phyloP scores from a whole-genome alignment of 306 rosid genomes.

The Carpinus viminea region DNA sequence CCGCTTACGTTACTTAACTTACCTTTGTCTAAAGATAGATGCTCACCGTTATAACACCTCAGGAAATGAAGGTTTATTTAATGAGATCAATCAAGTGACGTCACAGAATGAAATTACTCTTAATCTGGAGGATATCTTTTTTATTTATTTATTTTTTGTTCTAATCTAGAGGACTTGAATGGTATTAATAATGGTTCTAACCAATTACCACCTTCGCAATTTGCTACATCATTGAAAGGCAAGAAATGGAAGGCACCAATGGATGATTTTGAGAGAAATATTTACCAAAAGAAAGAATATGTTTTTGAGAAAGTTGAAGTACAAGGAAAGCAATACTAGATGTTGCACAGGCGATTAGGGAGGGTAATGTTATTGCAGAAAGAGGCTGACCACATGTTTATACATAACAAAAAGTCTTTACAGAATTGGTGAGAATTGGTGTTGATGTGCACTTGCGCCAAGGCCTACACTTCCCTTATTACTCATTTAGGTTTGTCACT shows the following conservation, averaged over 20 bases:
- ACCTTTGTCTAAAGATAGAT: background rate
- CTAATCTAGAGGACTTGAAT: conserved; percentile 4
- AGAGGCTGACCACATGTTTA: conserved; percentile 18
- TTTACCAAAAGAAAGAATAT: background rate
- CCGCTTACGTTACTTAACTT: too few species aligned
- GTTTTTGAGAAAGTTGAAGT: conserved; percentile 11
- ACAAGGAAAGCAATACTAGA: conserved; percentile 25
- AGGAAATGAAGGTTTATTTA: conserved; percentile 1
- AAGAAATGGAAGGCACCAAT: conserved; percentile 15
- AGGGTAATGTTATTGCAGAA: conserved; percentile 22
- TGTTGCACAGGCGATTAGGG: conserved; percentile 33
- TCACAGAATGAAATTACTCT: conserved; percentile 18
- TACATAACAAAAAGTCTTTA: conserved; percentile 15
- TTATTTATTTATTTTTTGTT: too few species aligned
- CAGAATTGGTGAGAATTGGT: conserved; percentile 22
- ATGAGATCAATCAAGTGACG: conserved; percentile 8
- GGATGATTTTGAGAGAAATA: background rate
- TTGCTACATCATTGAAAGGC: conserved; percentile 18
- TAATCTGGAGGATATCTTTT: conserved; percentile 5
- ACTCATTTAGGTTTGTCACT: too few species aligned
- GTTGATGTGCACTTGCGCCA: conserved; percentile 5
- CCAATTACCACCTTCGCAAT: conserved; percentile 15
- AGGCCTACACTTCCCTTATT: conserved; percentile 8
- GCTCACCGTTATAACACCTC: background rate
- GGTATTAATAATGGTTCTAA: conserved; percentile 20